These are phyloP conservation scores for Mucor plumbeus DNA, from an alignment of 371 early-diverging fungal species.

Conservation along the genomic window DNA sequence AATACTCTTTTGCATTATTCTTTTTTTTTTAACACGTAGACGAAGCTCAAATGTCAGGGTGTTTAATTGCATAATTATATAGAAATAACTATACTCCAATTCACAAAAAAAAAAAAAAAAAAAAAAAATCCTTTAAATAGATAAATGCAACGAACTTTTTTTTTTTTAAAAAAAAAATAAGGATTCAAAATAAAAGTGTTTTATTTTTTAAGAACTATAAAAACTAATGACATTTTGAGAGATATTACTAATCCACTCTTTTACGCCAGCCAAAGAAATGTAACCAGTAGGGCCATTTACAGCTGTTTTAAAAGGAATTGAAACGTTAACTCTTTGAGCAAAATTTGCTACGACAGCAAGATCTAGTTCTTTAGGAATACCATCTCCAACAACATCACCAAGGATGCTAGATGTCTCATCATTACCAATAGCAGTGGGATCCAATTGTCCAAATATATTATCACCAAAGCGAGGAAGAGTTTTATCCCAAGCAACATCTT, in stretches of 20 bases:
- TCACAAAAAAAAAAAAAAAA: no score
- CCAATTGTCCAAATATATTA: neutral
- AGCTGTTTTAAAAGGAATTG: constrained; percentile 13
- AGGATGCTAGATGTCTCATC: neutral
- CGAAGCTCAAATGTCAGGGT: no score
- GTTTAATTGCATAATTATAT: no score
- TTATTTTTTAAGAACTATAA: constrained; percentile 1
- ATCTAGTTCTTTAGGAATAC: neutral
- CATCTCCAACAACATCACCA: neutral
- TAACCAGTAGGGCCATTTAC: constrained; percentile 25
- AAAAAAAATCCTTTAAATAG: no score
- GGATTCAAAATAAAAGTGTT: neutral
- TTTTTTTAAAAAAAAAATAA: no score
- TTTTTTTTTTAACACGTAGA: no score
- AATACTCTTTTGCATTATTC: no score
- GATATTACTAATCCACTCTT: constrained; percentile 15
- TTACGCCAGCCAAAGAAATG: constrained; percentile 21
- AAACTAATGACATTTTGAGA: constrained; percentile 8
- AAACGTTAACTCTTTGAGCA: neutral
- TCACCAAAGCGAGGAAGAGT: constrained; percentile 25
- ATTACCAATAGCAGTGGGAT: neutral
- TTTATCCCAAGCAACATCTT: constrained; percentile 49
- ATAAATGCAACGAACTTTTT: no score
- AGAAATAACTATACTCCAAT: no score
- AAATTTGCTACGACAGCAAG: neutral